Evolutionary conservation across 176 grass and related monocot species (phyloP).

Genomic region (Aegilops umbellulata): DNA sequence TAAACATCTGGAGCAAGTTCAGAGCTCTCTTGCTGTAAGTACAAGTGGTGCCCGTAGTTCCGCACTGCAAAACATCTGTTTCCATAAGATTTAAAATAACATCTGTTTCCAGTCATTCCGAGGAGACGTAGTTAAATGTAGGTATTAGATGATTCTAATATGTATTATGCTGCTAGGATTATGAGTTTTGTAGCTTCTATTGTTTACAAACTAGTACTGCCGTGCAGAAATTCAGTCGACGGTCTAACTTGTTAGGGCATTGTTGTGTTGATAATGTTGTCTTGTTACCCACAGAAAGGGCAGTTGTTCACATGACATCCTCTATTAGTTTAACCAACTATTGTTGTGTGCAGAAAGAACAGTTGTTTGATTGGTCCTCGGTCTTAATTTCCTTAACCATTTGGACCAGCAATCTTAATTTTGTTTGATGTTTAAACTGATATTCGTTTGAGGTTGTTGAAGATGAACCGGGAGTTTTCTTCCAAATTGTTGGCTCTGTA

Average conservation of each 20-base stretch:
- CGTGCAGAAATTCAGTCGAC: background rate
- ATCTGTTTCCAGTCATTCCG: background rate
- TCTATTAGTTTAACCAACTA: background rate
- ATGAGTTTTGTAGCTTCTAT: background rate
- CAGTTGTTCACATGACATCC: background rate
- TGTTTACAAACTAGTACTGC: background rate
- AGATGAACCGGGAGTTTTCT: background rate
- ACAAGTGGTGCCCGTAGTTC: background rate
- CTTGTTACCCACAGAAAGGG: background rate
- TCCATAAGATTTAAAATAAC: background rate
- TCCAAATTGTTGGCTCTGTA: background rate
- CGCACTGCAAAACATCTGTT: background rate
- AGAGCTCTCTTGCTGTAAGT: conserved; percentile 84
- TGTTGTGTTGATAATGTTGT: conserved; percentile 6
- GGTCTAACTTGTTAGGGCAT: background rate
- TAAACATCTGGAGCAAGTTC: conserved; percentile 89
- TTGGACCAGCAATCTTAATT: background rate
- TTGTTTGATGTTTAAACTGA: conserved; percentile 12
- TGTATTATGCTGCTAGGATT: background rate
- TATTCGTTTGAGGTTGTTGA: background rate
- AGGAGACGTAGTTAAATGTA: background rate
- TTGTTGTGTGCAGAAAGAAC: background rate
- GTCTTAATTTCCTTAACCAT: background rate
- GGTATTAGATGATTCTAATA: background rate
- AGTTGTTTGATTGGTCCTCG: background rate